Evolutionary conservation across 371 early-diverging fungal species (phyloP), one percentile per base, ranked within the genome.

Genomic region (Coemansia sp.): DNA sequence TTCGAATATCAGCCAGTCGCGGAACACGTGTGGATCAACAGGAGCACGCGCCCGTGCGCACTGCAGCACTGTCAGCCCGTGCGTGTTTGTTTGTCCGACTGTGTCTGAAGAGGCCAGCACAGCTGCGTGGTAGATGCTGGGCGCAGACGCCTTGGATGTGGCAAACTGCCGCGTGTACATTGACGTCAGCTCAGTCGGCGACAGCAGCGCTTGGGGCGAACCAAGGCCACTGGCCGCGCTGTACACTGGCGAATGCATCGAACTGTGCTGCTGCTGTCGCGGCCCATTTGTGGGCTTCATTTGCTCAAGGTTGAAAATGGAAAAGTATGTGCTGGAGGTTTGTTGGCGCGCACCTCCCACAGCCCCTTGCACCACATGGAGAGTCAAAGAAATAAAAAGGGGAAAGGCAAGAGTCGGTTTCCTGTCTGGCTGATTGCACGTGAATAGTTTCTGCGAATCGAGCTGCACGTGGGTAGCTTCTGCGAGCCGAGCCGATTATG

Each of bases 1-100:
- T 39, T 82, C 82, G 41, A 82, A 82, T 23, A 82, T 80, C n/a
- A 82, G 82, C 80, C 80, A 80, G 76, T 82, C 82, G 19, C 83
- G 65, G 65, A 76, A 82, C 39, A 82, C 78, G 46, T 82, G 83
- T 17, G 80, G 82, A 54, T 81, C 82, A 12, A 80, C 68, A 4
- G 76, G 69, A 2, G 58, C 73, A 5, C 69, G 67, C 56, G 71
- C 62, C 51, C 82, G 65, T 3, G 73, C 82, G 46, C 80, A 73
- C 59, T 69, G 79, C 28, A 82, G 67, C 44, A 81, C 79, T 0
- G 75, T 75, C 41, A 71, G 70, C 15, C 82, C 82, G 32, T 82
- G 81, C 12, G 68, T 58, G 39, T 70, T 58, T 23, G 71, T 52
- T 56, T 76, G 76, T 62, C 55, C 58, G 0, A 63, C 51, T 0